These are phyloP conservation scores for Diaporthe sp. DNA, from an alignment of 2,329 filamentous ascomycete species.

Conservation along the genomic window DNA sequence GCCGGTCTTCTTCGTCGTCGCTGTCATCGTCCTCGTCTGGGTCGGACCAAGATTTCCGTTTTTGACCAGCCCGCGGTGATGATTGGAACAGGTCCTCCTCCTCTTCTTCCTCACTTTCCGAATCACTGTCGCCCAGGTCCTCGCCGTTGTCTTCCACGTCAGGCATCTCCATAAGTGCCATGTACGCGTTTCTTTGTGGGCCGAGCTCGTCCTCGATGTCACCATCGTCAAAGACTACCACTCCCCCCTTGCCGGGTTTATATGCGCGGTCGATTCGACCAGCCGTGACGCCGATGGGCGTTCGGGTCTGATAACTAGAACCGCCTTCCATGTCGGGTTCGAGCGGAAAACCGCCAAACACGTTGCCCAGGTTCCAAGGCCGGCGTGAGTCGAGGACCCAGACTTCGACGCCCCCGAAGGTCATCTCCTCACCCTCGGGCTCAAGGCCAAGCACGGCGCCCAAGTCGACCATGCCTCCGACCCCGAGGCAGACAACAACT, in stretches of 20 bases:
- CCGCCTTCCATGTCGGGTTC: constrained; percentile 64
- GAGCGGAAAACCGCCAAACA: constrained; percentile 82
- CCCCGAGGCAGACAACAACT: constrained; percentile 90
- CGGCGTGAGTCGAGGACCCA: constrained; percentile 94
- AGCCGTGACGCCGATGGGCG: constrained; percentile 75
- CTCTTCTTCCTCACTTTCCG: constrained; percentile 69
- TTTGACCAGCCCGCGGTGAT: constrained; percentile 65
- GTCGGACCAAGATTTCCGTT: constrained; percentile 85
- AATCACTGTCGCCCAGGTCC: constrained; percentile 69
- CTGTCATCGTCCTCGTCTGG: constrained; percentile 77
- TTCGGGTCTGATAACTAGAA: constrained; percentile 61
- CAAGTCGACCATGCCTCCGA: constrained; percentile 92
- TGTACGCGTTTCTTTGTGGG: constrained; percentile 83
- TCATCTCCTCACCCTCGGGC: constrained; percentile 72
- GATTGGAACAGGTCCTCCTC: constrained; percentile 57
- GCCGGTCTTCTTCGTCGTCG: constrained; percentile 81
- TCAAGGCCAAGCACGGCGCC: constrained; percentile 83
- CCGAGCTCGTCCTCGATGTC: constrained; percentile 89
- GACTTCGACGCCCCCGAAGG: constrained; percentile 88
- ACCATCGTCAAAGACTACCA: constrained; percentile 95
- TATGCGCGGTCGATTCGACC: constrained; percentile 81
- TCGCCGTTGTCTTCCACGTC: constrained; percentile 83
- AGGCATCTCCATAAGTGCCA: constrained; percentile 90
- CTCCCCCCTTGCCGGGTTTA: constrained; percentile 83
- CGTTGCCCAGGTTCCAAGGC: constrained; percentile 94